Percentiles rank a stretch among this genome's conserved stretches.
Conservation (phyloP, 2,329 filamentous ascomycete genomes). For the Microcyclospora tardicrescens region DNA sequence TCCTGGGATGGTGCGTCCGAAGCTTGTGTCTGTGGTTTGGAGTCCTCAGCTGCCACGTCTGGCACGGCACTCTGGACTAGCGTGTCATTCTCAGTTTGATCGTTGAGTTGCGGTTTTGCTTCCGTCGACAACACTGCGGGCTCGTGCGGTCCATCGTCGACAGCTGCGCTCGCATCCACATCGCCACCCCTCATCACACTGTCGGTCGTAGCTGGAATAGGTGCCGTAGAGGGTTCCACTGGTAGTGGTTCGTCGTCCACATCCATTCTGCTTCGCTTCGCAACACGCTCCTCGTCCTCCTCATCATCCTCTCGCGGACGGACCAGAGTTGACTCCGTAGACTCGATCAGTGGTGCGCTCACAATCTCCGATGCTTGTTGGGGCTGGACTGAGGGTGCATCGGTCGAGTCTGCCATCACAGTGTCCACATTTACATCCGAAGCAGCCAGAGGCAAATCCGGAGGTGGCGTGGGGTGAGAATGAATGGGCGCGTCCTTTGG, state of each 20-base stretch:
- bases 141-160: neutral
- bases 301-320: slow-evolving; percentile 67
- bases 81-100: neutral
- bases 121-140: too few relatives aligned
- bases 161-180: neutral
- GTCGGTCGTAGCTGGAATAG: too few relatives aligned
- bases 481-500: slow-evolving; percentile 27
- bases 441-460: slow-evolving; percentile 27
- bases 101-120: too few relatives aligned
- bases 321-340: slow-evolving; percentile 43
- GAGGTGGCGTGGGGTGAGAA: slow-evolving; percentile 30
- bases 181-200: neutral
- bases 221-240: too few relatives aligned
- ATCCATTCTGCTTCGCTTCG: slow-evolving; percentile 72
- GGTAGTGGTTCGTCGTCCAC: slow-evolving; percentile 6
- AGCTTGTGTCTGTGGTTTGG: neutral
- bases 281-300: slow-evolving; percentile 45
- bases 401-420: slow-evolving; percentile 11
- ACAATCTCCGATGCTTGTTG: slow-evolving; percentile 2
- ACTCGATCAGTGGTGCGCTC: slow-evolving; percentile 3
- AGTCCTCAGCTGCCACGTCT: neutral
- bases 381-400: slow-evolving; percentile 5
- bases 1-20: neutral
- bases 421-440: slow-evolving; percentile 17
- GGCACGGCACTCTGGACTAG: neutral